These are phyloP conservation scores for Periconia sp. DNA, from an alignment of 2,329 filamentous ascomycete species.

Conservation along the genomic window DNA sequence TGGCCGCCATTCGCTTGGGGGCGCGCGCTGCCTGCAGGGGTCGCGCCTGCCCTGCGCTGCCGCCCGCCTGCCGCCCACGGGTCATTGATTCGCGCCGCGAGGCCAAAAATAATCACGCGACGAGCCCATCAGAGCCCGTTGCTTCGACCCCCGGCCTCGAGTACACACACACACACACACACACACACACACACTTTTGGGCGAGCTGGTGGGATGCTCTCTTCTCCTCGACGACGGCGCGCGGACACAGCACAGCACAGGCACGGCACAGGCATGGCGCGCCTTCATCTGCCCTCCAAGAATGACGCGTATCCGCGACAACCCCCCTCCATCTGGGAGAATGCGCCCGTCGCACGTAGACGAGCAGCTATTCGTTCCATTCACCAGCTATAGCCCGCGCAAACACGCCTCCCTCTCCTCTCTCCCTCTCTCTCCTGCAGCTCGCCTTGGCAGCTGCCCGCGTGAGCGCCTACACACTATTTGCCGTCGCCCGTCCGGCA, in stretches of 20 bases:
- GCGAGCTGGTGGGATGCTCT: no score
- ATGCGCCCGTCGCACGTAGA: constrained; percentile 34
- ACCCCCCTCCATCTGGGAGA: constrained; percentile 11
- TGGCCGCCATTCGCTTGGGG: constrained; percentile 3
- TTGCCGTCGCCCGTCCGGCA: constrained; percentile 39
- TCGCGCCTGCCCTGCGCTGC: constrained; percentile 16
- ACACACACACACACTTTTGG: no score
- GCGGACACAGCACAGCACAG: no score
- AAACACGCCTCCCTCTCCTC: constrained; percentile 16
- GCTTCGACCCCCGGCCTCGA: no score
- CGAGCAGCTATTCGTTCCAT: constrained; percentile 7
- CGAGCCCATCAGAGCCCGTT: no score
- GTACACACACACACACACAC: no score
- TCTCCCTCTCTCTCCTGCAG: constrained; percentile 18
- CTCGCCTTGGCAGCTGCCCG: constrained; percentile 32
- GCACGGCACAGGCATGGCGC: no score
- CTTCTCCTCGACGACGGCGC: no score
- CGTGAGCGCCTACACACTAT: constrained; percentile 37
- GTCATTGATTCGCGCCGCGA: constrained; percentile 20
- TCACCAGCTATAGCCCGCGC: constrained; percentile 15
- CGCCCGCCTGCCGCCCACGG: constrained; percentile 8
- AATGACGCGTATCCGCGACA: constrained; percentile 8
- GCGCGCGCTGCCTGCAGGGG: no score
- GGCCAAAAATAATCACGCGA: constrained; percentile 39
- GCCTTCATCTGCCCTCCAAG: no score